Conservation (phyloP, 495 filamentous ascomycete genomes). For the Tuber aestivum region DNA sequence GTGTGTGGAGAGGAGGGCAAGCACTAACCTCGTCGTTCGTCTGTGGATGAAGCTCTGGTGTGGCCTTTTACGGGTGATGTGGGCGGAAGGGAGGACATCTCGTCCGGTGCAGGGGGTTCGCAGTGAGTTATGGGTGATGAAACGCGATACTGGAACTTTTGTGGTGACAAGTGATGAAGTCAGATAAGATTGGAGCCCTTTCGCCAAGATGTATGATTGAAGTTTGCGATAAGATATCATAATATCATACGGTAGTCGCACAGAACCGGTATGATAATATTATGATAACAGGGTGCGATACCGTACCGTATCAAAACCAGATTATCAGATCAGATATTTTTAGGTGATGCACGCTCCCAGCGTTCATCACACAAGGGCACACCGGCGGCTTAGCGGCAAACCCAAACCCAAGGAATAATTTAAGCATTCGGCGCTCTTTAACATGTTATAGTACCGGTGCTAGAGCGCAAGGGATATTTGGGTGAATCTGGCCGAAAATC, state of each 20-base stretch:
- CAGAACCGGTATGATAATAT: not conserved
- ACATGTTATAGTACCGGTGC: not conserved
- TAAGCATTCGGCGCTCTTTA: not conserved
- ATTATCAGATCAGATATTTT: not conserved
- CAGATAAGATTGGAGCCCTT: not conserved
- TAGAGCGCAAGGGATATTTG: not conserved
- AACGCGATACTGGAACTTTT: not conserved
- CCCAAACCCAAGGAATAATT: not conserved
- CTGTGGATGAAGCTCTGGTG: conserved; percentile 22
- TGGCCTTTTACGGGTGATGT: conserved; percentile 27
- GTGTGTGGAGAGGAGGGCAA: conserved; percentile 4
- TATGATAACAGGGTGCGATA: too few species aligned
- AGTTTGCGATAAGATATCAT: not conserved
- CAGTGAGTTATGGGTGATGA: not conserved
- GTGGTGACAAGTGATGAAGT: not conserved
- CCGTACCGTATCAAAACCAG: not conserved
- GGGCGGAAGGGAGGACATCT: conserved; percentile 21
- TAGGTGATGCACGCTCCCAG: not conserved
- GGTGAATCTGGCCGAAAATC: not conserved
- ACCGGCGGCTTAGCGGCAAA: too few species aligned
- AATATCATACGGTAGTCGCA: not conserved
- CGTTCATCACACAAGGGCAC: not conserved
- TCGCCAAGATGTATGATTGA: not conserved
- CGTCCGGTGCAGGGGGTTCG: not conserved
- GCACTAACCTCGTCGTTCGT: conserved; percentile 36